Base-by-base conservation (phyloP, 352 stramenopile species). In the Phytophthora fragariaefolia region DNA sequence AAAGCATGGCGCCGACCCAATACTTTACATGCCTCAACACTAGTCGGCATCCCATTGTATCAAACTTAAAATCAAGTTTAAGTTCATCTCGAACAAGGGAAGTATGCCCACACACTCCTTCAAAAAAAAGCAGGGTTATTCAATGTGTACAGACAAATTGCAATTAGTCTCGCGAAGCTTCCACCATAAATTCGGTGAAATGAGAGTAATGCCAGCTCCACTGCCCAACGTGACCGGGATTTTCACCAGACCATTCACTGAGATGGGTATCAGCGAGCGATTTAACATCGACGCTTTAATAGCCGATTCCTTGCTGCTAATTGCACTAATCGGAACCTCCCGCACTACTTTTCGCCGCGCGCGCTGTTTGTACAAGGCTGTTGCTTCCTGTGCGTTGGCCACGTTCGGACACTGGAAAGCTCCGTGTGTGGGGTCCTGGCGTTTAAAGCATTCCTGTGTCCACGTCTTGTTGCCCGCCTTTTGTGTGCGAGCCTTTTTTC, bases 391-490 rank as follows among this genome's bases (percentile, higher is more conserved):
- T 20, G 30, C 17, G 23, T 38, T 46, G 6, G 28, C 30, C 6
- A 57, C 24, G 13, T 57, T n/a, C 6, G 49, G 49, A 10, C 49
- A 57, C 13, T 57, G 49, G 46, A 57, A 57, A 18, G 46, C 49
- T 17, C 28, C 28, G 18, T 57, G 49, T 20, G 49, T 57, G 9
- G 9, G 49, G 20, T 57, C 49, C 9, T 32, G 17, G 12, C 49
- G 46, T 23, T 57, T 57, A 32, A 55, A 57, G 17, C 49, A 57
- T n/a, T n/a, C 36, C 12, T 20, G 36, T 4, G 36, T n/a, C 36
- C 13, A 9, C 4, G 23, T 20, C 26, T 47, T 30, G 49, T n/a
- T 18, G 28, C 8, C 18, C 28, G 30, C 4, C 4, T 43, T 46
- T 57, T 57, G 30, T 23, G 20, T 2, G 13, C 28, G 28, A 36